Percentiles rank a stretch among this genome's conserved stretches.
phyloP scores from a whole-genome alignment of 169 alveolate species.

The Eimeria mitis region DNA sequence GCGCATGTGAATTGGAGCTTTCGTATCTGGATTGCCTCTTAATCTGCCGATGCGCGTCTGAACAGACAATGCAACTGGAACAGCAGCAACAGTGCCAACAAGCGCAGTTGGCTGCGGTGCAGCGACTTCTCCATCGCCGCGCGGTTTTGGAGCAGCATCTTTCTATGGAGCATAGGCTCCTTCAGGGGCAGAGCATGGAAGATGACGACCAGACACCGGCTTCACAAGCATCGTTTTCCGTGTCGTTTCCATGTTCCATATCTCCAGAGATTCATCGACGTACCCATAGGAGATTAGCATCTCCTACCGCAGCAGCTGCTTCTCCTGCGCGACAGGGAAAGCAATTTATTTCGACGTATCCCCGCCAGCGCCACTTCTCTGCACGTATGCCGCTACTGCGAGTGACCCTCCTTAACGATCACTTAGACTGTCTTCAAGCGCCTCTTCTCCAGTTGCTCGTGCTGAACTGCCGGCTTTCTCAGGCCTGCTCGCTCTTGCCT shows the following conservation, averaged over 20 bases:
- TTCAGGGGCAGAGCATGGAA: conserved; percentile 19
- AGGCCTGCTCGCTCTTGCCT: conserved; percentile 19
- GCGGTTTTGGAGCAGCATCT: neutral
- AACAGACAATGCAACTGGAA: conserved; percentile 44
- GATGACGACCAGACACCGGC: neutral
- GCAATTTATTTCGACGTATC: neutral
- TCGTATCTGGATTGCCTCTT: conserved; percentile 45
- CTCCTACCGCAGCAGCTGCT: neutral
- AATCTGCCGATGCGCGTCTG: conserved; percentile 53
- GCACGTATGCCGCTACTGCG: conserved; percentile 50
- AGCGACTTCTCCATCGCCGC: conserved; percentile 33
- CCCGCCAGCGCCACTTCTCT: conserved; percentile 30
- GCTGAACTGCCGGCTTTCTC: conserved; percentile 30
- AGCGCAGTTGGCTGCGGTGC: conserved; percentile 5
- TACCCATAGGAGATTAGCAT: neutral
- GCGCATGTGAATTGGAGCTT: conserved; percentile 57
- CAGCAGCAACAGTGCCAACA: conserved; percentile 22
- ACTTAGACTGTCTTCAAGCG: conserved; percentile 69
- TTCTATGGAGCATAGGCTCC: neutral
- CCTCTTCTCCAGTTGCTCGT: conserved; percentile 67
- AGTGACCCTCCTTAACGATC: conserved; percentile 68
- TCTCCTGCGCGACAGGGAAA: neutral
- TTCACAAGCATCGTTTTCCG: neutral
- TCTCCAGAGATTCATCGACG: neutral
- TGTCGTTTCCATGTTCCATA: neutral